Percentiles rank a stretch among this genome's conserved stretches.
Conservation (phyloP, 2,329 filamentous ascomycete genomes). For the Macrophomina pseudophaseolina region DNA sequence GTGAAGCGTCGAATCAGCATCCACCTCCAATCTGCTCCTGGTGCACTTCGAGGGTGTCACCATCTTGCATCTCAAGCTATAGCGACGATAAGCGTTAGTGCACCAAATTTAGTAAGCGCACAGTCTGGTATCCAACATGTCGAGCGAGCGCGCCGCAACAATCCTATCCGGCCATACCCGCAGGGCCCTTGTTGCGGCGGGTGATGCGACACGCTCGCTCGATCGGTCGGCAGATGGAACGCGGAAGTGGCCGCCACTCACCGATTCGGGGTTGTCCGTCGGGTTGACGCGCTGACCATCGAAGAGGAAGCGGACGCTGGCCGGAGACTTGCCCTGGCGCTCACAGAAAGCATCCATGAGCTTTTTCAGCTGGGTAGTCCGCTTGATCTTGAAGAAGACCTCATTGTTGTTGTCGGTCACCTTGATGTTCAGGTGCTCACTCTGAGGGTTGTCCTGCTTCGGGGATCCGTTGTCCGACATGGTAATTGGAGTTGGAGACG, state of each 20-base stretch:
- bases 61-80: constrained; percentile 95
- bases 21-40: constrained; percentile 94
- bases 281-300: constrained; percentile 92
- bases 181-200: background rate
- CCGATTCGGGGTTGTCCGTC: constrained; percentile 86
- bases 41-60: constrained; percentile 95
- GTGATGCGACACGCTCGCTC: background rate
- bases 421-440: constrained; percentile 97
- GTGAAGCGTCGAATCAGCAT: constrained; percentile 33
- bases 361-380: constrained; percentile 93
- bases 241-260: constrained; percentile 58
- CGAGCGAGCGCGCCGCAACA: background rate
- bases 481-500: background rate
- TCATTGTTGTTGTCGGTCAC: constrained; percentile 99
- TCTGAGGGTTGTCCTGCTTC: constrained; percentile 52
- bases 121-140: background rate
- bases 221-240: background rate
- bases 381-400: constrained; percentile 99
- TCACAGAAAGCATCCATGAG: constrained; percentile 99
- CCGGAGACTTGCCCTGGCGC: constrained; percentile 84
- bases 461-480: constrained; percentile 55
- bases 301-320: constrained; percentile 90
- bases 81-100: background rate
- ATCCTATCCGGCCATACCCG: background rate
- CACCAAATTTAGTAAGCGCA: no score